These are phyloP conservation scores for Coriaria nepalensis DNA, from an alignment of 306 rosid genomes.

Conservation along the genomic window DNA sequence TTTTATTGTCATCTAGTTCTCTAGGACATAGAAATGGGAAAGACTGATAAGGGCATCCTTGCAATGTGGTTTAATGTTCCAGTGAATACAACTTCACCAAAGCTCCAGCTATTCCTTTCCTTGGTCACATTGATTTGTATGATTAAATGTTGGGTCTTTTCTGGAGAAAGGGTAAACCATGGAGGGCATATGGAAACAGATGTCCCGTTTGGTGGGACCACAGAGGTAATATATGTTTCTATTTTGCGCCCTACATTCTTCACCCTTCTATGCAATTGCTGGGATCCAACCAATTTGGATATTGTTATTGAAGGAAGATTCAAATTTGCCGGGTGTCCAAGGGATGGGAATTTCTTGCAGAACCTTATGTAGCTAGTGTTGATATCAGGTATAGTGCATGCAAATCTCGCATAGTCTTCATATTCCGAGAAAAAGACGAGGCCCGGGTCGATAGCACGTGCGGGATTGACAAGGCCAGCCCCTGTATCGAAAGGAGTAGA, in stretches of 20 bases:
- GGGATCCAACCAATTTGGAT: conserved; percentile 39
- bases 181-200: conserved; percentile 34
- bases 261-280: conserved; percentile 32
- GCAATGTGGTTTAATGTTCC: conserved; percentile 67
- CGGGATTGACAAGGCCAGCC: conserved; percentile 58
- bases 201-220: conserved; percentile 68
- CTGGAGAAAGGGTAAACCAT: conserved; percentile 50
- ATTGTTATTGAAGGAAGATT: conserved; percentile 79
- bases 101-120: conserved; percentile 36
- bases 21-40: conserved; percentile 26
- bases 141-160: conserved; percentile 35
- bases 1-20: background rate
- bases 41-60: conserved; percentile 55
- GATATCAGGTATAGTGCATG: conserved; percentile 64
- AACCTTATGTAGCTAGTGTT: background rate
- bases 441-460: conserved; percentile 54
- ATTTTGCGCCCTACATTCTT: conserved; percentile 43
- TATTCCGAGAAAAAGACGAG: conserved; percentile 51
- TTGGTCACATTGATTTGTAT: conserved; percentile 41
- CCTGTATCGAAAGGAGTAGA: conserved; percentile 73
- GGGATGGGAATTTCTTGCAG: conserved; percentile 3
- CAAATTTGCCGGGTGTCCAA: conserved; percentile 49
- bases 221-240: conserved; percentile 52
- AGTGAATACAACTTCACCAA: conserved; percentile 64
- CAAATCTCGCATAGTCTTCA: conserved; percentile 56